phyloP scores from a whole-genome alignment of 1,284 basidiomycete genomes.

The Amylostereum chailletii region DNA sequence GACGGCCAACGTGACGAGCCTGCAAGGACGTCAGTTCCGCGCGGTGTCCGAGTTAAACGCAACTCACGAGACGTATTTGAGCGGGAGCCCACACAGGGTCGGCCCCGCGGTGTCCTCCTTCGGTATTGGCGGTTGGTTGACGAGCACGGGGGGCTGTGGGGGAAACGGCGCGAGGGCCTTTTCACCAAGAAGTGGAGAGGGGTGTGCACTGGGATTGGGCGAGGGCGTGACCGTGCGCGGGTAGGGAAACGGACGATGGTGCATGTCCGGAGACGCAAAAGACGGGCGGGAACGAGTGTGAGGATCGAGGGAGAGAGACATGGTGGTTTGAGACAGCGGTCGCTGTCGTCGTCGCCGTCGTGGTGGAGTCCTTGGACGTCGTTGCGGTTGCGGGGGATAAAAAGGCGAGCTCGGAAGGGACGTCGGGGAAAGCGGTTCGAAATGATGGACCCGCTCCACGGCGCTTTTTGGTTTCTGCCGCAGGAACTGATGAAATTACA shows the following conservation, averaged over 20 bases:
- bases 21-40: conserved; percentile 21
- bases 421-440: too few relatives aligned
- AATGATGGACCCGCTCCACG: too few relatives aligned
- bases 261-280: conserved; percentile 24
- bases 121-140: neutral
- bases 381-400: too few relatives aligned
- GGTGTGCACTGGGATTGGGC: conserved; percentile 18
- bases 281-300: conserved; percentile 15
- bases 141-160: conserved; percentile 13
- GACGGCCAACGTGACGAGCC: conserved; percentile 86
- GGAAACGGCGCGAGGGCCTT: conserved; percentile 24
- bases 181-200: conserved; percentile 10
- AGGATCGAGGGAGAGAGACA: too few relatives aligned
- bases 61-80: conserved; percentile 59
- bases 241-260: conserved; percentile 33
- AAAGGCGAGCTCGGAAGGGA: too few relatives aligned
- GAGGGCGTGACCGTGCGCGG: conserved; percentile 27
- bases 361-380: too few relatives aligned
- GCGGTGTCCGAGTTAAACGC: conserved; percentile 1
- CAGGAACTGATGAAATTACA: too few relatives aligned
- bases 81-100: conserved; percentile 42
- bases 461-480: too few relatives aligned
- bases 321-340: too few relatives aligned
- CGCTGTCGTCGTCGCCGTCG: too few relatives aligned
- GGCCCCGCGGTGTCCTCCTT: conserved; percentile 21